phyloP scores from a whole-genome alignment of 768 basidiomycete species.

The Pleurotus eryngii region DNA sequence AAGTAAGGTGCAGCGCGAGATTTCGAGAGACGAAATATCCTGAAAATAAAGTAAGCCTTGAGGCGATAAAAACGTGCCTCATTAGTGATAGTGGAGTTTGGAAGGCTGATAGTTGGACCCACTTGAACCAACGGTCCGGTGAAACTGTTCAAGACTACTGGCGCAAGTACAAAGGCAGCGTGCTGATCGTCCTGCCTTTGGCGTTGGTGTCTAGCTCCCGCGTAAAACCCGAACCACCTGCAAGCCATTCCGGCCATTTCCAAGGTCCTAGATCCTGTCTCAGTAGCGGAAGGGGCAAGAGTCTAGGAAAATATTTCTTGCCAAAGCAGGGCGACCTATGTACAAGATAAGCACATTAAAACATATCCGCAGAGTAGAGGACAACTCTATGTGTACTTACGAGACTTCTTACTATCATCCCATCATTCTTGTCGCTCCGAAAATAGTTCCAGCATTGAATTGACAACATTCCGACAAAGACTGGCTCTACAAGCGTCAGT shows the following conservation, averaged over 20 bases:
- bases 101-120: not conserved
- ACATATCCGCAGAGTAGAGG: not conserved
- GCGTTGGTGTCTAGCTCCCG: not conserved
- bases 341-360: not conserved
- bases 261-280: not conserved
- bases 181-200: not conserved
- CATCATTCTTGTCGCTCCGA: not conserved
- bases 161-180: not conserved
- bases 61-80: not conserved
- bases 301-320: no score
- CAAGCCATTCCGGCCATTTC: not conserved
- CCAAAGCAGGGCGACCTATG: not conserved
- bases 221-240: not conserved
- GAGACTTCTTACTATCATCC: not conserved
- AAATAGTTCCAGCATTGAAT: not conserved
- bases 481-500: not conserved
- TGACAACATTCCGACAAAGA: not conserved
- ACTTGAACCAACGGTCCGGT: not conserved
- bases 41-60: not conserved
- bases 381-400: not conserved
- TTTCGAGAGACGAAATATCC: not conserved
- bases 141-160: not conserved
- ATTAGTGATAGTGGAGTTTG: not conserved
- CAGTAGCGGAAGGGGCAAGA: no score
- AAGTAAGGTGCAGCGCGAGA: not conserved